These are phyloP conservation scores for Meyerozyma elateridarum DNA, from an alignment of 1,139 yeast species.

Conservation along the genomic window DNA sequence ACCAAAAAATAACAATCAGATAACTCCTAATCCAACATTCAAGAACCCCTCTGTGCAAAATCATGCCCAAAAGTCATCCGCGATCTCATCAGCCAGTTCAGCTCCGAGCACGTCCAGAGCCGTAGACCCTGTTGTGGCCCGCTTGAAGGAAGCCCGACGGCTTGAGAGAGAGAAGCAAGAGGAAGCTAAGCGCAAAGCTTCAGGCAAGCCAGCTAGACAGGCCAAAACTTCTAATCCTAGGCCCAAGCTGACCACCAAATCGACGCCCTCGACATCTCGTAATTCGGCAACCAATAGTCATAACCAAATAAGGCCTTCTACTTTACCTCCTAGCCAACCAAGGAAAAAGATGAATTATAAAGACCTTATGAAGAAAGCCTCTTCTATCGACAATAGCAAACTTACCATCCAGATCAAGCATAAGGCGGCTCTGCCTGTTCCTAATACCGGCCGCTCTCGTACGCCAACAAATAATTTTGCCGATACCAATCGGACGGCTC, in stretches of 20 bases:
- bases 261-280: slow-evolving; percentile 10
- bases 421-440: slow-evolving; percentile 15
- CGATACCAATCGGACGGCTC: no score
- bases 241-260: slow-evolving; percentile 9
- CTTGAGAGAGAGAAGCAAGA: slow-evolving; percentile 48
- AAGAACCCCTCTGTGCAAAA: no score
- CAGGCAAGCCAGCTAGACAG: background rate
- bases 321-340: no score
- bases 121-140: slow-evolving; percentile 53
- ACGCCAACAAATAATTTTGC: slow-evolving; percentile 1
- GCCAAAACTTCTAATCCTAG: slow-evolving; percentile 7
- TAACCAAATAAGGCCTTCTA: no score
- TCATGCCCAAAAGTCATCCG: no score
- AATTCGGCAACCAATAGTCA: slow-evolving; percentile 8
- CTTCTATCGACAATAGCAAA: slow-evolving; percentile 44
- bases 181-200: slow-evolving; percentile 20
- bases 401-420: slow-evolving; percentile 33
- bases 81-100: slow-evolving; percentile 1
- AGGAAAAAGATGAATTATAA: slow-evolving; percentile 54
- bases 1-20: no score
- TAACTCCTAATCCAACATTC: no score
- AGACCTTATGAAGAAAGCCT: slow-evolving; percentile 69
- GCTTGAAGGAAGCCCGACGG: slow-evolving; percentile 61
- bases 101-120: slow-evolving; percentile 5
- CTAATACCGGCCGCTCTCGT: background rate